A percentile compares a stretch with the other conserved stretches of the same genome.
These are phyloP conservation scores for Kodamaea derodonti DNA, from an alignment of 1,139 yeast genomes.

Conservation along the genomic window DNA sequence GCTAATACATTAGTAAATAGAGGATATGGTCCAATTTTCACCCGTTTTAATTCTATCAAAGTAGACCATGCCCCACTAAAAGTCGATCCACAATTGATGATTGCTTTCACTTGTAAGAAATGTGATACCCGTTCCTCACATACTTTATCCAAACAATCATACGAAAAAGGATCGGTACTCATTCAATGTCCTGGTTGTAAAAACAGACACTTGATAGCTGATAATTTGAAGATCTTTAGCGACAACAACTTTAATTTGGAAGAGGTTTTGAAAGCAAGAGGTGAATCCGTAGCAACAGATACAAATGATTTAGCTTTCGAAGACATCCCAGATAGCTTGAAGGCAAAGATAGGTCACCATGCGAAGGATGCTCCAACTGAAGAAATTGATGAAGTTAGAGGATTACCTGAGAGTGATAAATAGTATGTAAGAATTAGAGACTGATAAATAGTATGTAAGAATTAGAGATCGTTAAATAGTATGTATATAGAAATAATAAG, in stretches of 20 bases:
- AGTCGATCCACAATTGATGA: constrained; percentile 71
- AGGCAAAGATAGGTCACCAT: constrained; percentile 52
- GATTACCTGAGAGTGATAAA: constrained; percentile 12
- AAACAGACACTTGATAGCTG: constrained; percentile 87
- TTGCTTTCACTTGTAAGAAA: constrained; percentile 89
- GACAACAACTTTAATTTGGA: constrained; percentile 73
- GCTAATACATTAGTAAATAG: too few relatives aligned
- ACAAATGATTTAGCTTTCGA: constrained; percentile 66
- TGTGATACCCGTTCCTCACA: constrained; percentile 85
- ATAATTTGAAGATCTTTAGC: constrained; percentile 78
- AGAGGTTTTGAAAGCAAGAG: constrained; percentile 73
- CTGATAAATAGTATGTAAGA: constrained; percentile 1
- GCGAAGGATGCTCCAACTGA: constrained; percentile 59
- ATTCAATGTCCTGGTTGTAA: constrained; percentile 92
- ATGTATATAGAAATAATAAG: too few relatives aligned
- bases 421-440: not conserved
- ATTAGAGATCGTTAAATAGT: not conserved
- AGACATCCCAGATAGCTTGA: constrained; percentile 68
- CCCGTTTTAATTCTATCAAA: too few relatives aligned
- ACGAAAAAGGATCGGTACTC: constrained; percentile 79
- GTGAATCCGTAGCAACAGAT: constrained; percentile 63
- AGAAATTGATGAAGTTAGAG: constrained; percentile 11
- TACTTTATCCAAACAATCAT: constrained; percentile 86
- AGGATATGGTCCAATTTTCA: too few relatives aligned
- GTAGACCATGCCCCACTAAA: constrained; percentile 18